phyloP scores from a whole-genome alignment of 306 rosid species.

The Trifolium pratense region DNA sequence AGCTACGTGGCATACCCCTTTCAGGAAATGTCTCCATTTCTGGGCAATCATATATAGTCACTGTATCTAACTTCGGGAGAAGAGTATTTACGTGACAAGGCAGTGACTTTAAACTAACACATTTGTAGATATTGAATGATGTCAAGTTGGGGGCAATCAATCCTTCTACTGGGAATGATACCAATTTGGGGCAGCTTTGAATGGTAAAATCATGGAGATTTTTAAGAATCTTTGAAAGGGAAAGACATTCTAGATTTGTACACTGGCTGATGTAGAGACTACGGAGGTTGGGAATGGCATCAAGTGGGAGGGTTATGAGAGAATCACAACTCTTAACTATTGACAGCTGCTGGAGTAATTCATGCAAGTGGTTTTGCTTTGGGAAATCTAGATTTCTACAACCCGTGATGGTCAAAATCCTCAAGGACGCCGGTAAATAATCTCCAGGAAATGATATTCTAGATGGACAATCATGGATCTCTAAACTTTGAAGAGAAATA shows the following conservation, averaged over 20 bases:
- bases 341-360: neutral
- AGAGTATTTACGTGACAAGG: neutral
- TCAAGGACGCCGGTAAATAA: neutral
- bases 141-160: neutral
- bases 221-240: neutral
- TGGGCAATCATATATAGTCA: neutral
- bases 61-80: neutral
- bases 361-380: neutral
- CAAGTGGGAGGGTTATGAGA: neutral
- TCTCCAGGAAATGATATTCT: neutral
- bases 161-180: neutral
- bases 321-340: neutral
- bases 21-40: neutral
- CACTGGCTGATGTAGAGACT: accelerated
- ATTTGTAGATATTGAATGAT: neutral
- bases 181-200: neutral
- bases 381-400: neutral
- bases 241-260: neutral
- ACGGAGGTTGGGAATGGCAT: neutral
- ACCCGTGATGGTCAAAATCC: neutral
- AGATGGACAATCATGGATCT: neutral
- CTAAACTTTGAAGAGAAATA: neutral
- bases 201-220: neutral
- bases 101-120: conserved; percentile 1
- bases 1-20: neutral